These are phyloP conservation scores for Phylloporus scabripes DNA, from an alignment of 768 basidiomycete species.

Conservation along the genomic window DNA sequence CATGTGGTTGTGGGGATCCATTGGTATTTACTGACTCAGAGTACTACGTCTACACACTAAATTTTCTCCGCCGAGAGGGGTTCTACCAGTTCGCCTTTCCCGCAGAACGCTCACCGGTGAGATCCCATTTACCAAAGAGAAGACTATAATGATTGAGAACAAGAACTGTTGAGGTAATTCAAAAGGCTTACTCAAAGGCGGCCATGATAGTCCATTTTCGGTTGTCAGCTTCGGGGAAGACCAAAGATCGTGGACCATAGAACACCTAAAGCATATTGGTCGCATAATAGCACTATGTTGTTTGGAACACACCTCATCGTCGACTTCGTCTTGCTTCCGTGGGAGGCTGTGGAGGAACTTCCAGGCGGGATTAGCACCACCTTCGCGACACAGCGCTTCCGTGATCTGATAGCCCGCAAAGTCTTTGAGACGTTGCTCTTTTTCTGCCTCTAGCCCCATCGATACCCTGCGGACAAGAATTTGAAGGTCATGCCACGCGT, in stretches of 20 bases:
- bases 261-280: conserved; percentile 56
- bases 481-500: background rate
- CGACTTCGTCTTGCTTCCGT: conserved; percentile 87
- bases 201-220: conserved; percentile 97
- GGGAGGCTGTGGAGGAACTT: conserved; percentile 96
- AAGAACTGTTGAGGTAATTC: background rate
- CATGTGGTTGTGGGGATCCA: no score
- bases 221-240: conserved; percentile 94
- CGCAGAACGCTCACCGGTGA: conserved; percentile 18
- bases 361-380: conserved; percentile 83
- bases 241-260: conserved; percentile 86
- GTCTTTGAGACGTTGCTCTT: conserved; percentile 75
- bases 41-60: background rate
- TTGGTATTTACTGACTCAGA: no score
- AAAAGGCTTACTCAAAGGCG: conserved; percentile 67
- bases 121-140: conserved; percentile 46
- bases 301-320: conserved; percentile 68
- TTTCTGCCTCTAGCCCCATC: conserved; percentile 98
- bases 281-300: background rate
- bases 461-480: conserved; percentile 64
- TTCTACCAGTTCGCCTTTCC: conserved; percentile 10
- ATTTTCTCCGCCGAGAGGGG: background rate
- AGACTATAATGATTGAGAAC: conserved; percentile 14
- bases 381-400: conserved; percentile 72
- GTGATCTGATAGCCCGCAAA: conserved; percentile 95